Base-by-base conservation (phyloP, 1,139 yeast species). In the Nakaseomyces delphensis region DNA sequence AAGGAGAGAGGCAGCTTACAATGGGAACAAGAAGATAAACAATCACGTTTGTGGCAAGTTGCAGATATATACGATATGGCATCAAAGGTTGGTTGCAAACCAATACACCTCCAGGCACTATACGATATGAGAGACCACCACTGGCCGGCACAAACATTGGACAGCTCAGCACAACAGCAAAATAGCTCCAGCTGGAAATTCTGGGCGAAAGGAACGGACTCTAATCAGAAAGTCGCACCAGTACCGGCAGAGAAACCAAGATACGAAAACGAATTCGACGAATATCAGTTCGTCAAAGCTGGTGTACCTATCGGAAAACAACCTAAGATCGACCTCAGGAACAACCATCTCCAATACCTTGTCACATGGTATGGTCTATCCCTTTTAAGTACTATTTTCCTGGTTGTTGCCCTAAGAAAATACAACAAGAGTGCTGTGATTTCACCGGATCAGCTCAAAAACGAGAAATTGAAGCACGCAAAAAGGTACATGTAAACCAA, bases 281-380 rank as follows among this genome's bases (percentile, higher is more conserved):
- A 65, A 45, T 59, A 55, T 44, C 78, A 73, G 55, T 79, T 83
- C 51, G 67, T 77, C 43, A 73, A 72, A 43, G 79, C 84, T 14
- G 99, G 98, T 39, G 93, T 89, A 3, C 99, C 99, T 3, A 63
- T 93, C 20, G 98, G 96, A 1, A 77, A 82, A 43, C 66, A 72
- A 4, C 93, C 96, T 11, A 77, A 77, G 55, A 77, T 91, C 24
- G 87, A 80, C 49, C 73, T 86, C 57, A 76, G 83, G 50, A 93
- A 91, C 62, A 87, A 89, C 57, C 99, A 91, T 60, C 67, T 89
- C 63, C 96, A 91, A 63, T 91, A 91, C 61, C 68, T 91, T 55
- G 76, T 86, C 18, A 91, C 99, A 0, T 91, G 99, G 99, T 91
- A 85, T 60, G 95, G 95, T 0, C 73, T 87, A 35, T 78, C 87